These are phyloP conservation scores for Candolleomyces aberdarensis DNA, from an alignment of 768 basidiomycete species.

Conservation along the genomic window DNA sequence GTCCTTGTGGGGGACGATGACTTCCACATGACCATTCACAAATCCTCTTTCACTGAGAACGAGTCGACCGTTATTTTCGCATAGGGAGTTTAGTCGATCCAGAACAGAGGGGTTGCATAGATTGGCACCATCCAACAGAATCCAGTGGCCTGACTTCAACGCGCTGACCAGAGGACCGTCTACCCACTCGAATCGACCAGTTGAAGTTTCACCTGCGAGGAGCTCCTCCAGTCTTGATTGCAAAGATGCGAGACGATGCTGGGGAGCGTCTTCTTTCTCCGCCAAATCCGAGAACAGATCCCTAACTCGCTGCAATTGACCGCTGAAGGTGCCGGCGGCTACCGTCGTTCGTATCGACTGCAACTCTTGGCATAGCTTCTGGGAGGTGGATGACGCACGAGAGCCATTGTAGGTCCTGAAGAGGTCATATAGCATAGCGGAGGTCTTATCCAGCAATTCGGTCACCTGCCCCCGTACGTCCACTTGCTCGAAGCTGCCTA, in stretches of 20 bases:
- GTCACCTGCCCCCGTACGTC: conserved; percentile 46
- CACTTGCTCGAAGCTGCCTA: conserved; percentile 95
- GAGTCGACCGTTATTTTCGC: conserved; percentile 79
- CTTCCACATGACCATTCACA: conserved; percentile 69
- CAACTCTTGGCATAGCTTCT: conserved; percentile 8
- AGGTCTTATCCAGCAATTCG: conserved; percentile 36
- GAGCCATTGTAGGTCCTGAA: conserved; percentile 13
- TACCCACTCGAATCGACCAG: conserved; percentile 85
- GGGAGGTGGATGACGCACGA: conserved; percentile 10
- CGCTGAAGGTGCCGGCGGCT: not conserved
- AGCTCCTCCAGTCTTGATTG: not conserved
- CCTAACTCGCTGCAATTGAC: conserved; percentile 1
- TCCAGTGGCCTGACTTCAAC: conserved; percentile 85
- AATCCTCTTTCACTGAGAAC: conserved; percentile 89
- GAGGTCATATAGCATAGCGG: conserved; percentile 34
- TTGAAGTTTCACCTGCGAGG: conserved; percentile 16
- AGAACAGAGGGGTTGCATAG: conserved; percentile 93
- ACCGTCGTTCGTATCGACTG: not conserved
- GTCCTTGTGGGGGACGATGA: conserved; percentile 77
- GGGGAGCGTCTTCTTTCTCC: not conserved
- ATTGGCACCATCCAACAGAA: conserved; percentile 90
- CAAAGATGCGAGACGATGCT: not conserved
- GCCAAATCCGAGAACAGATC: conserved; percentile 12
- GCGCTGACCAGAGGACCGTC: conserved; percentile 90
- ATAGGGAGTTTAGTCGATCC: conserved; percentile 94